These are phyloP conservation scores for Rhododendron ovatum DNA, from an alignment of 148 eudicot species.

Conservation along the genomic window DNA sequence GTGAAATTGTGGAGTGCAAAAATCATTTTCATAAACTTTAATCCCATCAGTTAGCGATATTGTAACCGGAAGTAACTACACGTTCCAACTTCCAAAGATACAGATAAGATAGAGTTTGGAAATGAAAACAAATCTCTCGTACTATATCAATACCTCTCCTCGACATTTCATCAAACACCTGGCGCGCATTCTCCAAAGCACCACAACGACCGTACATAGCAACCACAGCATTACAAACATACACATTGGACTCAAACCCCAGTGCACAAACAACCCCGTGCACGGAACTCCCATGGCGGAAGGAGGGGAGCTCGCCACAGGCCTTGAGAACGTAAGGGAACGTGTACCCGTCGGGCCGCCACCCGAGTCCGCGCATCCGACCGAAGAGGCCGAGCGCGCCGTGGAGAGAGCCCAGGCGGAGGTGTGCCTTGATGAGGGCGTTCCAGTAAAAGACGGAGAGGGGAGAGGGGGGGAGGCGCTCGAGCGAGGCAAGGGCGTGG, in stretches of 20 bases:
- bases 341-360: constrained; percentile 58
- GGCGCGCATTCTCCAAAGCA: constrained; percentile 28
- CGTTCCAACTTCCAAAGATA: not conserved
- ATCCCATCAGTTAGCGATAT: not conserved
- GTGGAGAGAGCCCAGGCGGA: constrained; percentile 6
- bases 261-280: constrained; percentile 30
- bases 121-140: not conserved
- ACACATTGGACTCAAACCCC: constrained; percentile 54
- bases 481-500: constrained; percentile 29
- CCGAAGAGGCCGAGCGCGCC: constrained; percentile 22
- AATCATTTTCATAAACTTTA: not conserved
- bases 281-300: constrained; percentile 27
- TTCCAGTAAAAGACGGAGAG: constrained; percentile 47
- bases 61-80: not conserved
- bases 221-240: constrained; percentile 48
- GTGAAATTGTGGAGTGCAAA: not conserved
- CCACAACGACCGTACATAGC: constrained; percentile 65
- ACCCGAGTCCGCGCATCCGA: constrained; percentile 36
- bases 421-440: constrained; percentile 36
- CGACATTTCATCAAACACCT: constrained; percentile 54
- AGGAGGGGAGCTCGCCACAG: constrained; percentile 34
- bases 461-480: constrained; percentile 28
- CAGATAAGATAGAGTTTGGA: not conserved
- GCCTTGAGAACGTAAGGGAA: constrained; percentile 63
- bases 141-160: constrained; percentile 14